A percentile compares a stretch with the other conserved stretches of the same genome.
phyloP scores from a whole-genome alignment of 768 basidiomycete genomes.

The Suillus variegatus region DNA sequence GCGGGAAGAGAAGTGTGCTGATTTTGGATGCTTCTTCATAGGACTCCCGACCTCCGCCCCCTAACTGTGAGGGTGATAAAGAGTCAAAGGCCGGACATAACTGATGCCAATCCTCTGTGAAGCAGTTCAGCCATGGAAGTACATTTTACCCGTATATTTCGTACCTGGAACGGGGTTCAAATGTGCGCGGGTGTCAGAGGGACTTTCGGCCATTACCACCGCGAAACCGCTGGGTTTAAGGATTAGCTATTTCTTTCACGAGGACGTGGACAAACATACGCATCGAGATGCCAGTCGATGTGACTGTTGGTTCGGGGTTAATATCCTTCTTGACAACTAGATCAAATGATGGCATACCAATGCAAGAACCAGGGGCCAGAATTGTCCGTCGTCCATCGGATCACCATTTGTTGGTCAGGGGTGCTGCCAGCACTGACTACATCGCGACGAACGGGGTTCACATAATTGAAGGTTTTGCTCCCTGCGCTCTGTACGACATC shows the following conservation, averaged over 20 bases:
- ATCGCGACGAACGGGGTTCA: slow-evolving; percentile 56
- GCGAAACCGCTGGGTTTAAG: slow-evolving; percentile 27
- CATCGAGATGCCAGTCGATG: slow-evolving; percentile 21
- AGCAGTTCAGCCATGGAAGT: not conserved
- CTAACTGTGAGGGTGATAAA: slow-evolving; percentile 18
- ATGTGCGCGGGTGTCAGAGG: slow-evolving; percentile 6
- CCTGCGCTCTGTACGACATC: slow-evolving; percentile 46
- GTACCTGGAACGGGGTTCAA: not conserved
- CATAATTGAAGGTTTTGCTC: slow-evolving; percentile 39
- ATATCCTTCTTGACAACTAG: not conserved
- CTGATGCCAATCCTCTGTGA: slow-evolving; percentile 24
- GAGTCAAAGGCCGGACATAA: slow-evolving; percentile 27
- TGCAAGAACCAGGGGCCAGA: slow-evolving; percentile 44
- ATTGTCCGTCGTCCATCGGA: slow-evolving; percentile 55
- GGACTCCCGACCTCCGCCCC: slow-evolving; percentile 20
- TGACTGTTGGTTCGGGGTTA: slow-evolving; percentile 12
- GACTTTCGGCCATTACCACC: slow-evolving; percentile 31
- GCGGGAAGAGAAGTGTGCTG: slow-evolving; percentile 16
- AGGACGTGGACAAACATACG: slow-evolving; percentile 8
- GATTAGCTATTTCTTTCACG: not conserved
- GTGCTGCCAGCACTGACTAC: slow-evolving; percentile 34
- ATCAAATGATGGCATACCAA: slow-evolving; percentile 13
- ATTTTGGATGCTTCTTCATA: slow-evolving; percentile 22
- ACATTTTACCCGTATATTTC: not conserved
- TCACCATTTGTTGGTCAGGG: slow-evolving; percentile 30